These are phyloP conservation scores for Metarhizium brunneum DNA, from an alignment of 2,329 filamentous ascomycete species.

Conservation along the genomic window DNA sequence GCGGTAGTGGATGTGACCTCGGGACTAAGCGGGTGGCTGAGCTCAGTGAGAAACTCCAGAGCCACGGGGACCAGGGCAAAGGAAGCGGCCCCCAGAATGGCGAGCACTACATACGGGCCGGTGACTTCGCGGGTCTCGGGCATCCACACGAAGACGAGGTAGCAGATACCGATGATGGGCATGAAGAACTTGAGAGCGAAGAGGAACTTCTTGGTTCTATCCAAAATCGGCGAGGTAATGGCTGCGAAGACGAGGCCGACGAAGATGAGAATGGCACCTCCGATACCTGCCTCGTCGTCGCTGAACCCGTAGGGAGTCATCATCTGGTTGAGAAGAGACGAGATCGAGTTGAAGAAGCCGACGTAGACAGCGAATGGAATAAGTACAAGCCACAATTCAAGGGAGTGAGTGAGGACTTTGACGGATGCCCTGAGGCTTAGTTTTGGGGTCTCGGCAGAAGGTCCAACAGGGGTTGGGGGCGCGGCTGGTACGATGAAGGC, in stretches of 20 bases:
- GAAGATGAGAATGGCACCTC: constrained; percentile 79
- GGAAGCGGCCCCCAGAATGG: constrained; percentile 66
- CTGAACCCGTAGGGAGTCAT: constrained; percentile 76
- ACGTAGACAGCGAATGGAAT: constrained; percentile 79
- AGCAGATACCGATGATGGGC: constrained; percentile 63
- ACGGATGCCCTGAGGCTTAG: constrained; percentile 41
- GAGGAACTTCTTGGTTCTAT: constrained; percentile 74
- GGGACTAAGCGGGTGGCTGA: constrained; percentile 78
- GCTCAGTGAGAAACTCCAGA: constrained; percentile 78
- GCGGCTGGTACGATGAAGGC: constrained; percentile 70
- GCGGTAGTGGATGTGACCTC: constrained; percentile 76
- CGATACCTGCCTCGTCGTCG: constrained; percentile 80
- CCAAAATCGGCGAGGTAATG: constrained; percentile 70
- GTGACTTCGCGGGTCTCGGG: constrained; percentile 47
- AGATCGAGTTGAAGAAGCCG: constrained; percentile 88
- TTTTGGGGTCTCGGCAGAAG: constrained; percentile 54
- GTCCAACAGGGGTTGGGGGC: constrained; percentile 69
- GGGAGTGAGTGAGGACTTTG: constrained; percentile 42
- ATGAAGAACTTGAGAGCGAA: constrained; percentile 63
- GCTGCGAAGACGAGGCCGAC: constrained; percentile 74
- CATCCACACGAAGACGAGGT: constrained; percentile 76
- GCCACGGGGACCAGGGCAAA: constrained; percentile 78
- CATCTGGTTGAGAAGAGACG: constrained; percentile 83
- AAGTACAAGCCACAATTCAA: constrained; percentile 72
- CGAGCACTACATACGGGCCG: constrained; percentile 66